Evolutionary conservation across 129 eudicot species (phyloP), one percentile per base, ranked within the genome.

Genomic region (Flaveria brownii): DNA sequence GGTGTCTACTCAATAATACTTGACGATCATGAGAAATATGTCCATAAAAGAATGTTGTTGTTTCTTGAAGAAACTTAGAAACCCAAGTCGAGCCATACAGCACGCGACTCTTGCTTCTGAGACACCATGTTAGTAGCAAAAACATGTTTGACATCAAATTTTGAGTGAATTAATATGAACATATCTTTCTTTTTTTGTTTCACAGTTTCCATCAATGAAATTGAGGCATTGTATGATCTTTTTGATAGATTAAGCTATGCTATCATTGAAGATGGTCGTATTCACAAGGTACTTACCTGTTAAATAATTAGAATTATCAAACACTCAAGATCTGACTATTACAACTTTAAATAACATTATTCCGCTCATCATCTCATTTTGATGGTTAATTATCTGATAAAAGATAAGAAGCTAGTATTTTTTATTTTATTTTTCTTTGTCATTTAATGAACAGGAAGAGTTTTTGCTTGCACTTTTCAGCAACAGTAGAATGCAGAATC

Each of bases 381-480:
- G n/a, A 59, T 10, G 43, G 42, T 61, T 26, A 28, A 12, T 30
- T 43, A 9, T 68, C 17, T 1, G 23, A 50, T 26, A 54, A 76
- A 39, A 52, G 52, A 25, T 17, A 43, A 45, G 33, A 16, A 4
- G 22, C 45, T 9, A 18, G 17, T 17, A 1, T 39, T 66, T 73
- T 62, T n/a, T 20, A 20, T 20, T 20, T 20, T 20, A 20, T 20
- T 20, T 20, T 20, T 20, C 22, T 73, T 62, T n/a, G 63, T 68
- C 80, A 51, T 59, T 76, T 62, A 8, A 68, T 73, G 65, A 56
- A 64, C 88, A 89, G 98, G 96, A 92, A 82, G 96, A 92, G 77
- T 92, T 92, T 70, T 86, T 70, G 78, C 96, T 89, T 39, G 98
- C 96, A 62, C 88, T 90, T 73, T 85, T 92, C 86, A 74, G 81